Evolutionary conservation across 129 eudicot species (phyloP), one percentile per base, ranked within the genome.

Genomic region (Deinandra increscens): DNA sequence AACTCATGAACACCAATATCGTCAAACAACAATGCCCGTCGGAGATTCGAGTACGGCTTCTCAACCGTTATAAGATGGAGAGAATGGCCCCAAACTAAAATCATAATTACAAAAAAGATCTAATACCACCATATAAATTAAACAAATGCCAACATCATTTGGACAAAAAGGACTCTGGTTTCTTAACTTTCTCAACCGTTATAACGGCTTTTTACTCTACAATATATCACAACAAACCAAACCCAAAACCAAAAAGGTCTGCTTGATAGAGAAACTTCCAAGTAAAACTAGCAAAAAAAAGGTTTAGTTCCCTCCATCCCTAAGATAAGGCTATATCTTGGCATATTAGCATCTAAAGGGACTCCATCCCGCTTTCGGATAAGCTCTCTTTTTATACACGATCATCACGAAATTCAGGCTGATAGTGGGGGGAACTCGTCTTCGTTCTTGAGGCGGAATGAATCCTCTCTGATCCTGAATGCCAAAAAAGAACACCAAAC

Each of bases 341-440:
- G 56, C 50, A 76, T 68, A 69, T 50, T 69, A 68, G 64, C 59
- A 69, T 38, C 76, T 62, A 77, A 77, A 60, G 73, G n/a, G n/a
- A 61, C 51, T 70, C 49, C 48, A 76, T 60, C 70, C 80, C 64
- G 37, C 42, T 67, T 75, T 55, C 78, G 55, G 78, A 73, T 59
- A 34, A 55, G 29, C 79, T 67, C 69, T 37, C n/a, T 59, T 61
- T 77, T 77, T 68, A 49, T 77, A 77, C 76, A 77, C 37, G 45
- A 29, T 33, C 72, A 54, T 55, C 77, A 60, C 66, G 44, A 67
- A 70, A 61, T 22, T 81, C 81, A 88, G 20, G 66, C 66, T 9
- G 91, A 79, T 68, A 91, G 76, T 50, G 98, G 94, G 61, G 98
- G 98, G 41, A 91, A 91, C 37, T 91, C 96, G 3, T 84, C 93